phyloP scores from a whole-genome alignment of 129 eudicot species.

The Lonicera japonica region DNA sequence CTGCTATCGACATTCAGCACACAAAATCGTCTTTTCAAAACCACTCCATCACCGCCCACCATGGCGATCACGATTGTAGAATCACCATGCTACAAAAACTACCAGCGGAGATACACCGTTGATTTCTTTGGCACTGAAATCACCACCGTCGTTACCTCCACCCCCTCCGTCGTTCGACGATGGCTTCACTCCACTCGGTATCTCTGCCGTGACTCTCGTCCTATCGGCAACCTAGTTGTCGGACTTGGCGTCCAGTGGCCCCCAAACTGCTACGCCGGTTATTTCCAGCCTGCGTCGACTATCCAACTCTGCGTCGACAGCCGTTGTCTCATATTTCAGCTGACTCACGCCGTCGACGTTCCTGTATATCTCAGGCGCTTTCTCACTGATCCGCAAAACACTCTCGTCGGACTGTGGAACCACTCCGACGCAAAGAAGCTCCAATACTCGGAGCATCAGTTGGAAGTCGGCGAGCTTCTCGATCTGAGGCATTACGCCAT shows the following conservation, averaged over 20 bases:
- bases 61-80: not conserved
- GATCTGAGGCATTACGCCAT: constrained; percentile 15
- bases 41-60: not conserved
- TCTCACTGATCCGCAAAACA: constrained; percentile 1
- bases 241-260: constrained; percentile 38
- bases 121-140: not conserved
- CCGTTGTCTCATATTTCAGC: constrained; percentile 31
- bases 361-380: constrained; percentile 15
- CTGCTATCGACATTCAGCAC: too few species aligned
- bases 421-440: constrained; percentile 4
- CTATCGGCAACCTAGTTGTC: constrained; percentile 13
- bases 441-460: not conserved
- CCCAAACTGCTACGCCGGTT: not conserved
- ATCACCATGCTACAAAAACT: not conserved
- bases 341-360: not conserved
- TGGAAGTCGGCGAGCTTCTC: not conserved
- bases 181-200: constrained; percentile 10
- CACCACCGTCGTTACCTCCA: constrained; percentile 22
- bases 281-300: constrained; percentile 7
- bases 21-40: not conserved
- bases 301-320: constrained; percentile 33
- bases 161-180: constrained; percentile 14
- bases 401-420: constrained; percentile 19
- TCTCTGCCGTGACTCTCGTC: not conserved
- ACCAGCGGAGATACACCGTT: not conserved